Conservation (phyloP, 2,329 filamentous ascomycete genomes). For the Aureobasidium zeae region DNA sequence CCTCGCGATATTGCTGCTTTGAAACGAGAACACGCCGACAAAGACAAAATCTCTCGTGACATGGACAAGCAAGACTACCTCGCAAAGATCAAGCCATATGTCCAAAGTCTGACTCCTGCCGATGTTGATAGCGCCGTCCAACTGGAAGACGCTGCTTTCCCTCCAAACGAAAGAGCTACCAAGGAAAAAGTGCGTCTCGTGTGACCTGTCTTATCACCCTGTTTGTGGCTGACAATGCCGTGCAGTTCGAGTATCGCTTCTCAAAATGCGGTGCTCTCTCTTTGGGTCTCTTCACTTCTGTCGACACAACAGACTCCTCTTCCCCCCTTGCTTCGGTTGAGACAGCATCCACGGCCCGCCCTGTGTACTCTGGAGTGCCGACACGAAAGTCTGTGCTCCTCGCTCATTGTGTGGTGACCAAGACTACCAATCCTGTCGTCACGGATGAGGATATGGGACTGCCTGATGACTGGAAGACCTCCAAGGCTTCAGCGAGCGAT, state of each 20-base stretch:
- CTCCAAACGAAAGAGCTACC: slow-evolving; percentile 47
- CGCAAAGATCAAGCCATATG: slow-evolving; percentile 59
- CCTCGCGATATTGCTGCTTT: slow-evolving; percentile 36
- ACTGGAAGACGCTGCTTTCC: slow-evolving; percentile 51
- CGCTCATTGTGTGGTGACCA: slow-evolving; percentile 69
- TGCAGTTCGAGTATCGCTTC: slow-evolving; percentile 67
- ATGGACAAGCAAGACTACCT: slow-evolving; percentile 35
- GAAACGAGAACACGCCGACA: slow-evolving; percentile 26
- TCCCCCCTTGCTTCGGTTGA: slow-evolving; percentile 41
- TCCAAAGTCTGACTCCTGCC: slow-evolving; percentile 60
- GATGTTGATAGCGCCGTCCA: slow-evolving; percentile 54
- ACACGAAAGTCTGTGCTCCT: slow-evolving; percentile 56
- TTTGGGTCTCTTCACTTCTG: slow-evolving; percentile 69
- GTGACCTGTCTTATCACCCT: too few relatives aligned
- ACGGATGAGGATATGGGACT: slow-evolving; percentile 69
- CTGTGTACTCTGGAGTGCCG: slow-evolving; percentile 52
- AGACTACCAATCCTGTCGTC: slow-evolving; percentile 53
- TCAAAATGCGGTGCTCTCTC: slow-evolving; percentile 65
- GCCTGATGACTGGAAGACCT: slow-evolving; percentile 54
- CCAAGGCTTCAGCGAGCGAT: neutral
- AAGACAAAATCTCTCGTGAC: slow-evolving; percentile 19
- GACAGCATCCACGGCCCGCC: slow-evolving; percentile 46
- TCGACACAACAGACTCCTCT: slow-evolving; percentile 42
- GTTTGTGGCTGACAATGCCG: slow-evolving; percentile 4
- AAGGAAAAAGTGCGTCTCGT: slow-evolving; percentile 54